Conservation (phyloP, 169 alveolate genomes). For the Plasmodium berghei region DNA sequence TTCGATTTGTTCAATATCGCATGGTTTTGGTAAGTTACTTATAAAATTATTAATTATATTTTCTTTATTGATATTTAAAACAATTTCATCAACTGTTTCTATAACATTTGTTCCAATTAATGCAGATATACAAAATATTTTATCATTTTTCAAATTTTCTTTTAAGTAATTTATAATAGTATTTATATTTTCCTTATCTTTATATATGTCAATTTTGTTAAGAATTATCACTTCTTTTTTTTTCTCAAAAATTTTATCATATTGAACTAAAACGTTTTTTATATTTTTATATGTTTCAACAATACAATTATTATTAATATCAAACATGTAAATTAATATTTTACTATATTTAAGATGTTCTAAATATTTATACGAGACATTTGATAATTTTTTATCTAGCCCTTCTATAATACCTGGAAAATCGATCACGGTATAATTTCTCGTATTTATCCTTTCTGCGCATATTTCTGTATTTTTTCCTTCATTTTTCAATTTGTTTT, state of each 20-base stretch:
- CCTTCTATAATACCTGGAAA: conserved; percentile 73
- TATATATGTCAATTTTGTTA: conserved; percentile 78
- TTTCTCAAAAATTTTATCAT: conserved; percentile 22
- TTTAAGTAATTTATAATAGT: conserved; percentile 16
- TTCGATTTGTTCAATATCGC: conserved; percentile 73
- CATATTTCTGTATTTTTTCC: not conserved
- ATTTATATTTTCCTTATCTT: conserved; percentile 23
- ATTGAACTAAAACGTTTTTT: conserved; percentile 57
- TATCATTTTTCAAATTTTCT: conserved; percentile 34
- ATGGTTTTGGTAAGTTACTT: conserved; percentile 45
- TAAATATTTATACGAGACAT: conserved; percentile 58
- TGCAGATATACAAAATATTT: conserved; percentile 66
- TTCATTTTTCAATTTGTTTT: not conserved
- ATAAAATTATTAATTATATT: conserved; percentile 26
- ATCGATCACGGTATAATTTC: conserved; percentile 60
- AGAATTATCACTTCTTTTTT: conserved; percentile 69
- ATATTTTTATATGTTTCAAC: conserved; percentile 51
- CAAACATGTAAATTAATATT: conserved; percentile 70
- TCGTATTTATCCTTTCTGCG: not conserved
- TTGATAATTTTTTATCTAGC: conserved; percentile 32
- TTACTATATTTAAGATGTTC: conserved; percentile 70
- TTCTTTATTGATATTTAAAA: conserved; percentile 20
- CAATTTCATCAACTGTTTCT: conserved; percentile 59
- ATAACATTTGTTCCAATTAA: conserved; percentile 71
- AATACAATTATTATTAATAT: conserved; percentile 37